Evolutionary conservation across 371 early-diverging fungal species (phyloP), one percentile per base, ranked within the genome.

Genomic region (Entomophthora muscae): DNA sequence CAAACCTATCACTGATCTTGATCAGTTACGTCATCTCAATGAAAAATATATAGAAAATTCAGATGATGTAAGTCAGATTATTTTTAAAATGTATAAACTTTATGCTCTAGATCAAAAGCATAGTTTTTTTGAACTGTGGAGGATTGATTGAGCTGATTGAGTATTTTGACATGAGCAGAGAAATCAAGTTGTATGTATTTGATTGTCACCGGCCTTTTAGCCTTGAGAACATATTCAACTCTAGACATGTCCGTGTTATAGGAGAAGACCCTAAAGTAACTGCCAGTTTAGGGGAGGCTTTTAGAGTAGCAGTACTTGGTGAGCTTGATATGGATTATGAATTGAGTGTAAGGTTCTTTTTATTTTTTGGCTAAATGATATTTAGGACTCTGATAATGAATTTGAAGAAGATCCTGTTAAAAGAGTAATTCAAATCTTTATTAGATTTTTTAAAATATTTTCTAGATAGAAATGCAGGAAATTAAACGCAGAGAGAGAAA

Each of bases 261-360:
- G 56, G 56, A 7, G 28, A 55, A 13, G 56, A 55, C 28, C 24
- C 22, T 7, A 55, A 55, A 12, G 28, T 55, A 26, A 55, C 17
- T 24, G 24, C 22, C 22, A n/a, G n/a, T 3, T 55, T 55, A n/a
- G 22, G 24, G 12, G 28, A 27, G 13, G 56, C 56, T n/a, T 55
- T 24, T 55, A 3, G 56, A 7, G 56, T 55, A 22, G 56, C n/a
- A 17, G 22, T 24, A 13, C 56, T 55, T 24, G 12, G n/a, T 17
- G 56, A 55, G n/a, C n/a, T 12, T n/a, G 56, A 55, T 55, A 55
- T 55, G 56, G 56, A 55, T 27, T 55, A 55, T 55, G 56, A 55
- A 26, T 12, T 55, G 12, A 22, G 22, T 22, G 22, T 55, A 55
- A 24, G 3, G 28, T 26, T 26, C 17, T 26, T 17, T 55, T 55